Evolutionary conservation across 2,329 filamentous ascomycete genomes (phyloP), one percentile per base, ranked within the genome.

Genomic region (Xylaria polymorpha): DNA sequence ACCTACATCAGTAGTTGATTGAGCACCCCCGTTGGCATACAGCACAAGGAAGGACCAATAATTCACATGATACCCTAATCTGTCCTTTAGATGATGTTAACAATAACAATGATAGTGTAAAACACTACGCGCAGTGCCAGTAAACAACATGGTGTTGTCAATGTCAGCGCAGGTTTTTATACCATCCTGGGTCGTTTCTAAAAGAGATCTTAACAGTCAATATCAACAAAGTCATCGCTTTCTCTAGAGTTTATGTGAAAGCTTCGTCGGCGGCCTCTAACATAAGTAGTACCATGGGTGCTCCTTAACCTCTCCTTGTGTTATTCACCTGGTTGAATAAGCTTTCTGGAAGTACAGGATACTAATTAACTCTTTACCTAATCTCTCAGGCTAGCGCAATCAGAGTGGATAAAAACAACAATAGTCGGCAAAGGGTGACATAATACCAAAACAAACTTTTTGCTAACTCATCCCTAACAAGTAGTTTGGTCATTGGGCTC

Each of bases 401-500:
- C 10, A 48, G n/a, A 46, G 22, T 35, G 58, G 29, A 48, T 22
- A 10, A n/a, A 25, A 50, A 61, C 29, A n/a, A 39, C 35, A 41
- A 57, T 37, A 55, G 32, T 39, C n/a, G 29, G 53, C 10, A 20
- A 10, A 39, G n/a, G 50, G 29, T 6, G 25, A 35, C 50, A 35
- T 1, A 32, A 55, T 22, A 50, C 20, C 22, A 50, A 22, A 62
- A 62, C 35, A 12, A 12, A 41, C 37, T 2, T 41, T 10, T 41
- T 37, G 35, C 10, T 37, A 8, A 37, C 50, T 18, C 29, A 43
- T 46, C 50, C 7, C 29, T 3, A 32, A 35, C 15, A 12, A 46
- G 32, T 29, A 29, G 66, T 41, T 60, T 18, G 20, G 39, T 48
- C 18, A 51, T 51, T 65, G 18, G 57, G 39, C 46, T 25, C 32